Conservation (phyloP, 495 filamentous ascomycete species). For the Aspergillus ostianus region DNA sequence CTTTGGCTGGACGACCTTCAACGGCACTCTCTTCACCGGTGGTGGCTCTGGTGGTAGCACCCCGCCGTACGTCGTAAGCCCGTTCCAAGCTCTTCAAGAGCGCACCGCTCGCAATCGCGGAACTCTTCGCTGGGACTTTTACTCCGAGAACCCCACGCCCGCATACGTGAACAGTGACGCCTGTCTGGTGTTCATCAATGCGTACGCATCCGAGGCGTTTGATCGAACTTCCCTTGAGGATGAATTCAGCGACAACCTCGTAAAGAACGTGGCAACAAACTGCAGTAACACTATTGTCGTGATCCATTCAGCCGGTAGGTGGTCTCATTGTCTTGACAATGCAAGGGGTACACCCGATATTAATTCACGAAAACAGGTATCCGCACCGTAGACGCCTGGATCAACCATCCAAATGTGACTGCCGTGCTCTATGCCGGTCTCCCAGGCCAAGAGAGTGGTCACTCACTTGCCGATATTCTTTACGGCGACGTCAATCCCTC, state of each 20-base stretch:
- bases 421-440: constrained; percentile 72
- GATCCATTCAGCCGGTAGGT: constrained; percentile 40
- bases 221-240: constrained; percentile 25
- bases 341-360: constrained; percentile 53
- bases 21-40: constrained; percentile 60
- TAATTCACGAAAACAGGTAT: constrained; percentile 30
- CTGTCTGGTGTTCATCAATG: constrained; percentile 63
- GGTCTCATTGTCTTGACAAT: neutral
- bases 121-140: constrained; percentile 24
- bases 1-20: constrained; percentile 30
- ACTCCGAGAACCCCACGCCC: constrained; percentile 38
- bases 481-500: constrained; percentile 74
- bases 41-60: constrained; percentile 65
- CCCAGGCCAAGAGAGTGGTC: constrained; percentile 77
- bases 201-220: constrained; percentile 55
- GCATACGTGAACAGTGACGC: constrained; percentile 43
- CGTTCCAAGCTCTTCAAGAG: constrained; percentile 53
- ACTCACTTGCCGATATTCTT: constrained; percentile 68
- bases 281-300: constrained; percentile 57
- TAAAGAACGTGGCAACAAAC: constrained; percentile 52
- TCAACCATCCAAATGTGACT: constrained; percentile 59
- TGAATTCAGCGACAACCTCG: constrained; percentile 49
- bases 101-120: constrained; percentile 31
- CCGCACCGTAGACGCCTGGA: constrained; percentile 41
- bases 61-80: constrained; percentile 53